Conservation (phyloP, 352 stramenopile genomes). For the Pythium grandisporangium region DNA sequence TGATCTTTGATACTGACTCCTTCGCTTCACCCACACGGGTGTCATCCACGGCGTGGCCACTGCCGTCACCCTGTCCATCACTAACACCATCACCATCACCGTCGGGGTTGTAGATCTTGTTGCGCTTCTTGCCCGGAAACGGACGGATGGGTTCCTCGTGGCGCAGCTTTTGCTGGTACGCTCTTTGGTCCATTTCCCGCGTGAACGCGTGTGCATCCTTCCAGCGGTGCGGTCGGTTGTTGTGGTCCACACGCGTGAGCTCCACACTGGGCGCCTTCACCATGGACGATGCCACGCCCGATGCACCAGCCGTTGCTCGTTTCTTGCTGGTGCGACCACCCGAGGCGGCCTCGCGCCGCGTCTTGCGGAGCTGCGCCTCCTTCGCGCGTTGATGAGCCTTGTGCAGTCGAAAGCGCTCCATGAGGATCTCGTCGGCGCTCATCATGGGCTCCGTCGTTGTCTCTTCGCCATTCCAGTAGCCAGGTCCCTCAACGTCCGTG, state of each 20-base stretch:
- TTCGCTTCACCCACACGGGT: no score
- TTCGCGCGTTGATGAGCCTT: constrained; percentile 69
- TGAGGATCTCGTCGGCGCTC: constrained; percentile 39
- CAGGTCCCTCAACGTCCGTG: no score
- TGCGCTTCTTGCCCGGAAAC: constrained; percentile 51
- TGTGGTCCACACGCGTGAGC: constrained; percentile 69
- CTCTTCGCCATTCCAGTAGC: not conserved
- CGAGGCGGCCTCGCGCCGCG: constrained; percentile 23
- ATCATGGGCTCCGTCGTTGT: not conserved
- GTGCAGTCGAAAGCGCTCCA: constrained; percentile 70
- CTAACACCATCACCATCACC: not conserved
- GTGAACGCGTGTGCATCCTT: constrained; percentile 64
- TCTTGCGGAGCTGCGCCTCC: constrained; percentile 49
- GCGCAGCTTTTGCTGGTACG: constrained; percentile 46
- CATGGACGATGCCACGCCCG: constrained; percentile 1
- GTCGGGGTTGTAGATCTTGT: constrained; percentile 25
- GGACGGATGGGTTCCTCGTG: constrained; percentile 32
- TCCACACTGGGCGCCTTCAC: constrained; percentile 16
- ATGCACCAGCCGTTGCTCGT: not conserved
- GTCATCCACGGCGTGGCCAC: not conserved
- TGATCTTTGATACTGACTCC: no score
- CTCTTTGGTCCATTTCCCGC: constrained; percentile 48
- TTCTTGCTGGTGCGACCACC: constrained; percentile 5
- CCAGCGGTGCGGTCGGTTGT: constrained; percentile 81
- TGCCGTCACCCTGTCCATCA: not conserved